phyloP scores from a whole-genome alignment of 2,329 filamentous ascomycete genomes.

The Trichoderma guizhouense region DNA sequence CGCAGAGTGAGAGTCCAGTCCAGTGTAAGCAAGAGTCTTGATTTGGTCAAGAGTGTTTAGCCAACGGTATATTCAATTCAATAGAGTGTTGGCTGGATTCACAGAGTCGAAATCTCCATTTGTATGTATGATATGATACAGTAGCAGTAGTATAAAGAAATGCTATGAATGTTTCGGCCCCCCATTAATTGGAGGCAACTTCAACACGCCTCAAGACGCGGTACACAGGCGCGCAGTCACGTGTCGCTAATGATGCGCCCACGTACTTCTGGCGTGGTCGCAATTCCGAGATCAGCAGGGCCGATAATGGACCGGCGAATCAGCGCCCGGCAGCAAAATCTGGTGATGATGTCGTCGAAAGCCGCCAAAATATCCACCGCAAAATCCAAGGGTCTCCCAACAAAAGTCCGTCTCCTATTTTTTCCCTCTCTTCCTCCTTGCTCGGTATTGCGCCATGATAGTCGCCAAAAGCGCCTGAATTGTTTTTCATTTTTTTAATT shows the following conservation, averaged over 20 bases:
- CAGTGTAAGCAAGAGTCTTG: neutral
- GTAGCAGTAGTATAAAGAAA: neutral
- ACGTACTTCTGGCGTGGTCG: neutral
- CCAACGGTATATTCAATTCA: neutral
- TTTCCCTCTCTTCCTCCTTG: neutral
- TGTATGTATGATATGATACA: neutral
- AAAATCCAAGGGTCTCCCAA: conserved; percentile 13
- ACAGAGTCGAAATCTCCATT: neutral
- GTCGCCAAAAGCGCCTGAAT: neutral
- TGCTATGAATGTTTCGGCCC: neutral
- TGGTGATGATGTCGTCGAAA: conserved; percentile 19
- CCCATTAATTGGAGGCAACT: neutral
- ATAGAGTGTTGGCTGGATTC: neutral
- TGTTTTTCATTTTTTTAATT: neutral
- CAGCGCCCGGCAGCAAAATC: conserved; percentile 16
- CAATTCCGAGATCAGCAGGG: neutral
- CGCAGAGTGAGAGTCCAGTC: neutral
- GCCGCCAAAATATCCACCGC: conserved; percentile 16
- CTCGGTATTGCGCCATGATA: neutral
- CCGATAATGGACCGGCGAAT: conserved; percentile 15
- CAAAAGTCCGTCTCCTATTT: conserved; percentile 10
- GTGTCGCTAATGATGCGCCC: conserved; percentile 3
- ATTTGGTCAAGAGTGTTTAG: neutral
- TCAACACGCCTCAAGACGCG: conserved; percentile 17
- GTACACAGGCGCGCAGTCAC: conserved; percentile 16